phyloP scores from a whole-genome alignment of 2,329 filamentous ascomycete genomes.

The Colletotrichum phormii region DNA sequence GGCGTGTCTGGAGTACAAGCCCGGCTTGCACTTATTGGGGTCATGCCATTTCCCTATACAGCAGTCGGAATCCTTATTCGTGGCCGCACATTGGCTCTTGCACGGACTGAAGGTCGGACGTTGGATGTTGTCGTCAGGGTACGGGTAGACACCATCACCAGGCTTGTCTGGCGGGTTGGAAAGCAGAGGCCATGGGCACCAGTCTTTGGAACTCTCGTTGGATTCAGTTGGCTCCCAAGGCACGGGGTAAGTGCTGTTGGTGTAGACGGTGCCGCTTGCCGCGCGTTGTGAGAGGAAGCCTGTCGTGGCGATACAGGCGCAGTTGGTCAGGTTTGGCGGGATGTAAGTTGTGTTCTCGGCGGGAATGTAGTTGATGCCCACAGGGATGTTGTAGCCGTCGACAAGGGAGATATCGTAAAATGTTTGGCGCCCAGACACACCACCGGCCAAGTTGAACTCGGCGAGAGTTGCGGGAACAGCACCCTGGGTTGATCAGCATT shows the following conservation, averaged over 20 bases:
- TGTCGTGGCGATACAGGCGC: slow-evolving; percentile 79
- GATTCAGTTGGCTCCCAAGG: slow-evolving; percentile 73
- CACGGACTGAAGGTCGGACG: slow-evolving; percentile 82
- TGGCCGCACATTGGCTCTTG: slow-evolving; percentile 79
- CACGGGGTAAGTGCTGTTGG: slow-evolving; percentile 74
- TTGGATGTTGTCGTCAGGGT: slow-evolving; percentile 79
- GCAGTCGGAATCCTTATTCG: slow-evolving; percentile 75
- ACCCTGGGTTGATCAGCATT: slow-evolving; percentile 61
- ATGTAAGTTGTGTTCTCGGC: slow-evolving; percentile 74
- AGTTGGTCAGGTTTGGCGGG: slow-evolving; percentile 81
- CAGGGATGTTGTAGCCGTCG: slow-evolving; percentile 84
- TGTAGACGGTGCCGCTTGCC: slow-evolving; percentile 67
- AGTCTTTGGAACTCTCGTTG: slow-evolving; percentile 67
- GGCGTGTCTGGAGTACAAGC: slow-evolving; percentile 74
- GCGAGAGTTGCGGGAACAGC: slow-evolving; percentile 80
- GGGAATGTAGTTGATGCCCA: slow-evolving; percentile 72
- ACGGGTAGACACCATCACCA: slow-evolving; percentile 81
- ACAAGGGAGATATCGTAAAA: slow-evolving; percentile 90
- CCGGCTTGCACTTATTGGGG: slow-evolving; percentile 72
- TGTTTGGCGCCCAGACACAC: slow-evolving; percentile 69
- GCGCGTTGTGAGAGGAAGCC: slow-evolving; percentile 69
- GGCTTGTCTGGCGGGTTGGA: slow-evolving; percentile 75
- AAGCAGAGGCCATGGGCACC: slow-evolving; percentile 87
- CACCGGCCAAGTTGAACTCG: slow-evolving; percentile 82
- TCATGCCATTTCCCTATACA: slow-evolving; percentile 78